Percentiles rank a stretch among this genome's conserved stretches.
Conservation (phyloP, 2,329 filamentous ascomycete species). For the Leptoxyphium fumago region DNA sequence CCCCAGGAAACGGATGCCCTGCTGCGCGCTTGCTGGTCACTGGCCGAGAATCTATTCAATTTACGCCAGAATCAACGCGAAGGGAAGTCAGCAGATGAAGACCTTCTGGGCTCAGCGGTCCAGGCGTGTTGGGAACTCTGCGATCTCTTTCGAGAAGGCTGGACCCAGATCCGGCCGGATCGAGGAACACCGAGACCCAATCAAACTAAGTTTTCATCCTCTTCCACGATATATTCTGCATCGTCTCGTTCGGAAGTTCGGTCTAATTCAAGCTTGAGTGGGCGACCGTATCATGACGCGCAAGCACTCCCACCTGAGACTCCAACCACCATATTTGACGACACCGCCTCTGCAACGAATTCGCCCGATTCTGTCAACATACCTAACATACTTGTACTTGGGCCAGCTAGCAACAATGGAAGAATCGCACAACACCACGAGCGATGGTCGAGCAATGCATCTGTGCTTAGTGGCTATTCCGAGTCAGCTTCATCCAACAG, state of each 20-base stretch:
- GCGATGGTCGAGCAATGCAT: constrained; percentile 65
- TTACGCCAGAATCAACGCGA: constrained; percentile 70
- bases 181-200: constrained; percentile 70
- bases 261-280: constrained; percentile 34
- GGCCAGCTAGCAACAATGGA: constrained; percentile 41
- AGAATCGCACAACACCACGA: constrained; percentile 43
- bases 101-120: constrained; percentile 72
- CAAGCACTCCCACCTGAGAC: constrained; percentile 56
- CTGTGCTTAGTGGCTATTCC: constrained; percentile 65
- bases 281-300: constrained; percentile 30
- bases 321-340: constrained; percentile 88
- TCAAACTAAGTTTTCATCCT: constrained; percentile 49
- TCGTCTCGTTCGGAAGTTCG: constrained; percentile 12
- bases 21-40: constrained; percentile 71
- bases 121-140: constrained; percentile 92
- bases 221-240: background rate
- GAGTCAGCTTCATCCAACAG: constrained; percentile 45
- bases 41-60: constrained; percentile 88
- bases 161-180: constrained; percentile 78
- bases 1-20: constrained; percentile 73
- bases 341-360: constrained; percentile 58
- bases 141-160: constrained; percentile 82
- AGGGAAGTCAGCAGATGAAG: constrained; percentile 59
- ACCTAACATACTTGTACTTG: constrained; percentile 79
- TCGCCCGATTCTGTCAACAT: constrained; percentile 57